These are phyloP conservation scores for Tylopilus intermedius DNA, from an alignment of 768 basidiomycete species.

Conservation along the genomic window DNA sequence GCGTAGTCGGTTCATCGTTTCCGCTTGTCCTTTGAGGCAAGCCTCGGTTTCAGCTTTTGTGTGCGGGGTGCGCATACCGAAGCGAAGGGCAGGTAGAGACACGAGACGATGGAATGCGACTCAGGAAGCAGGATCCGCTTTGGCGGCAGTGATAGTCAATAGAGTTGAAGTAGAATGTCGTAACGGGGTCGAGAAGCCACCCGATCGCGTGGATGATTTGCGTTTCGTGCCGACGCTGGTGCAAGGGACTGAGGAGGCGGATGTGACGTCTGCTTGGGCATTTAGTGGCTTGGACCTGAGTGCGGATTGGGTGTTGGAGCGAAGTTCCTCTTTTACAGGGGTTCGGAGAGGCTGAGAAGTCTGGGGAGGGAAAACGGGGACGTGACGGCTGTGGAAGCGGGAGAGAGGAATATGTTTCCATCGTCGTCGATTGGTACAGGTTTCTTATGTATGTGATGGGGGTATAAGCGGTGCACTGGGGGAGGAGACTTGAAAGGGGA, in stretches of 20 bases:
- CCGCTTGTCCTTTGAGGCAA: conserved; percentile 48
- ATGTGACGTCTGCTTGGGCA: too few relatives aligned
- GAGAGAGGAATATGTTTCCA: conserved; percentile 52
- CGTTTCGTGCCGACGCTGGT: too few relatives aligned
- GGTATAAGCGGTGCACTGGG: conserved; percentile 39
- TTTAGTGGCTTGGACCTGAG: conserved; percentile 25
- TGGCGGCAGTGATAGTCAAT: conserved; percentile 32
- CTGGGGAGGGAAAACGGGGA: conserved; percentile 41
- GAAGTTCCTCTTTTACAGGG: conserved; percentile 51
- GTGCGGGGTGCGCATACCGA: conserved; percentile 27
- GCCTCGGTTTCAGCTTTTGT: conserved; percentile 35
- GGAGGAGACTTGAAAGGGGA: conserved; percentile 48
- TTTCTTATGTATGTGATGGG: conserved; percentile 37
- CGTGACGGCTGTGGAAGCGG: conserved; percentile 29
- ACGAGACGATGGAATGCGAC: conserved; percentile 33
- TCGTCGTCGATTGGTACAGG: conserved; percentile 42
- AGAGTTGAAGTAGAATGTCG: conserved; percentile 42
- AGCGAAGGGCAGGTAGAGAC: conserved; percentile 30
- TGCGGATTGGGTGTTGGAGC: conserved; percentile 37
- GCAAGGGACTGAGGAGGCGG: too few relatives aligned
- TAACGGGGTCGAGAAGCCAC: conserved; percentile 54
- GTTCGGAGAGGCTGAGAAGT: conserved; percentile 51
- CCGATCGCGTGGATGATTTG: conserved; percentile 41
- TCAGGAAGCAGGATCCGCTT: conserved; percentile 30
- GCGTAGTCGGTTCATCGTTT: conserved; percentile 57